Conservation (phyloP, 805 yeast genomes). For the Kluyveromyces siamensis region DNA sequence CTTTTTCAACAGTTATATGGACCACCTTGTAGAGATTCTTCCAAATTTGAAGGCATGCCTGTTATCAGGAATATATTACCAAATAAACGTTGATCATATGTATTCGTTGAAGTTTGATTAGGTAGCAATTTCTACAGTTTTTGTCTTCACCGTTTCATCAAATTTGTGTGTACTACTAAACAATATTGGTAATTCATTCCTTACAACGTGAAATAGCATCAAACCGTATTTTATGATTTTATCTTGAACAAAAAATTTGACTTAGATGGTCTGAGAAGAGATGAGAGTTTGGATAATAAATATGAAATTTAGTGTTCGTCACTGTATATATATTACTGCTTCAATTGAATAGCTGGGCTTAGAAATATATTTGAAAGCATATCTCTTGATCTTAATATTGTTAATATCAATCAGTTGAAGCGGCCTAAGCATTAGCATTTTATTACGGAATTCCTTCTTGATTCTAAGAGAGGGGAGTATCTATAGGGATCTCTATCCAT, state of each 20-base stretch:
- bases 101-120: slow-evolving; percentile 22
- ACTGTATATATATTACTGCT: neutral
- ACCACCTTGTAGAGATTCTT: slow-evolving; percentile 24
- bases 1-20: slow-evolving; percentile 37
- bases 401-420: neutral
- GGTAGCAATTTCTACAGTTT: neutral
- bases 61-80: slow-evolving; percentile 37
- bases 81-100: slow-evolving; percentile 10
- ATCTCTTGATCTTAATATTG: neutral
- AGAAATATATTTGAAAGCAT: neutral
- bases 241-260: slow-evolving; percentile 2
- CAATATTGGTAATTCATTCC: too few species aligned
- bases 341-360: neutral
- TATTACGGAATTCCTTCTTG: neutral
- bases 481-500: neutral
- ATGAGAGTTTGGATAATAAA: neutral
- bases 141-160: too few species aligned
- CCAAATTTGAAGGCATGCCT: slow-evolving; percentile 29
- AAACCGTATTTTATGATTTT: neutral
- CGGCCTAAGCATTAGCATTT: neutral
- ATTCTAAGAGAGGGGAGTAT: neutral
- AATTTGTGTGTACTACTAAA: too few species aligned
- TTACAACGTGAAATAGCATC: neutral
- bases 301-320: neutral
- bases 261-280: slow-evolving; percentile 1